Conservation (phyloP, 2,329 filamentous ascomycete genomes). For the Cladophialophora carrionii region DNA sequence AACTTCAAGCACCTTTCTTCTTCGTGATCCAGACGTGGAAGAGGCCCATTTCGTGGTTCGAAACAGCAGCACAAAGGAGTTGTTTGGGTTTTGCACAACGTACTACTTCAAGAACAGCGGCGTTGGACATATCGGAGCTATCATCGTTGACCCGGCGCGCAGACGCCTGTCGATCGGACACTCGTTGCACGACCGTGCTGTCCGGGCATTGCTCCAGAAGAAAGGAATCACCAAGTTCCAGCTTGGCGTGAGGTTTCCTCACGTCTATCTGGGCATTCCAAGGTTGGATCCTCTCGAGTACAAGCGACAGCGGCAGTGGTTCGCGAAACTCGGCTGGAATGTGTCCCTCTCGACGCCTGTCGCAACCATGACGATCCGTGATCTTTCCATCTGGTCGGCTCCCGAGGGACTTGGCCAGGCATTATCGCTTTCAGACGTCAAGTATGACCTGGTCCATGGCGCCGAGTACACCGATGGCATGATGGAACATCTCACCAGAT, state of each 20-base stretch:
- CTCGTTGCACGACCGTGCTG: slow-evolving; percentile 82
- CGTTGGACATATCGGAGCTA: slow-evolving; percentile 75
- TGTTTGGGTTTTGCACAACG: slow-evolving; percentile 91
- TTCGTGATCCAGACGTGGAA: slow-evolving; percentile 70
- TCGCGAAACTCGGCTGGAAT: slow-evolving; percentile 88
- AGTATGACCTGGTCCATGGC: slow-evolving; percentile 82
- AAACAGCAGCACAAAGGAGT: slow-evolving; percentile 85
- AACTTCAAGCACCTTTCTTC: slow-evolving; percentile 73
- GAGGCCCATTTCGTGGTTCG: slow-evolving; percentile 90
- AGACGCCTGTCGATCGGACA: slow-evolving; percentile 88
- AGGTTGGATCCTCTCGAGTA: slow-evolving; percentile 64
- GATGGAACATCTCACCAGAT: slow-evolving; percentile 72
- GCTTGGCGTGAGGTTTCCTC: slow-evolving; percentile 77
- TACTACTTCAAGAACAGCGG: slow-evolving; percentile 74
- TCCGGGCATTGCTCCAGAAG: slow-evolving; percentile 72
- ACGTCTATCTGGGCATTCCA: slow-evolving; percentile 84
- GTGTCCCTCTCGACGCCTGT: slow-evolving; percentile 65
- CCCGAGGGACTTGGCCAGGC: slow-evolving; percentile 76
- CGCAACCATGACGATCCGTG: slow-evolving; percentile 73
- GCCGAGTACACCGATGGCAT: slow-evolving; percentile 75
- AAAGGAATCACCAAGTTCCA: slow-evolving; percentile 77
- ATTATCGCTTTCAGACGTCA: slow-evolving; percentile 71
- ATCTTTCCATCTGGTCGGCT: slow-evolving; percentile 72
- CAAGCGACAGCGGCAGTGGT: slow-evolving; percentile 73
- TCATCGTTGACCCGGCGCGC: slow-evolving; percentile 87